Percentiles rank a stretch among this genome's conserved stretches.
phyloP scores from a whole-genome alignment of 2,329 filamentous ascomycete species.

The Paracorniculantispora psalliotae region DNA sequence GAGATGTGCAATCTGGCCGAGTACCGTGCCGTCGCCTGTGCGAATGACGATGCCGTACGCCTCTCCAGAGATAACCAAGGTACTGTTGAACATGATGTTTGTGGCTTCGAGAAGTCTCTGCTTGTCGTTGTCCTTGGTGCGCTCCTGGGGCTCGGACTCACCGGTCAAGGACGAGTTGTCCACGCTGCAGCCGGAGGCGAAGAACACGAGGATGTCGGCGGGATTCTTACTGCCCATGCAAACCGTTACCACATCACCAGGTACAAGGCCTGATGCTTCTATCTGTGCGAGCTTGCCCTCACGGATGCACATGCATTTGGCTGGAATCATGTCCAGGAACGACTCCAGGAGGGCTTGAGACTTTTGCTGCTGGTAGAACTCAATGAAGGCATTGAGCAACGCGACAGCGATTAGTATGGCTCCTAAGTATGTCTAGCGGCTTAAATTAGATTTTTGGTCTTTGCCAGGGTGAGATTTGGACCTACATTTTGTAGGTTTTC shows the following conservation, averaged over 20 bases:
- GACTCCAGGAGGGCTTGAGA: neutral
- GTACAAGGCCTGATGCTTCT: neutral
- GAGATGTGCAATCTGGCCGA: neutral
- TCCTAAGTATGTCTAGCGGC: neutral
- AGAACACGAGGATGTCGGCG: neutral
- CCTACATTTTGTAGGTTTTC: neutral
- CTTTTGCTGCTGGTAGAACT: neutral
- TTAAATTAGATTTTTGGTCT: neutral
- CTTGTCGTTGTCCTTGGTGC: neutral
- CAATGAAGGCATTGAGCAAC: neutral
- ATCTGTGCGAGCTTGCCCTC: neutral
- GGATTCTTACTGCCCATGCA: neutral
- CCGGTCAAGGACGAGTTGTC: neutral
- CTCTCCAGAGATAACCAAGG: neutral
- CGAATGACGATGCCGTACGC: neutral
- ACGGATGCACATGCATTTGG: neutral
- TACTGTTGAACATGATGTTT: slow-evolving; percentile 1
- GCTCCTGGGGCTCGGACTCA: neutral
- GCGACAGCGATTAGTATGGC: neutral
- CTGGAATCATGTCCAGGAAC: neutral
- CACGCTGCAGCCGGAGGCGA: neutral
- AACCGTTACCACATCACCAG: neutral
- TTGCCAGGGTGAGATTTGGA: neutral
- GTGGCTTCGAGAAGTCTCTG: neutral
- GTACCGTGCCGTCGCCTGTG: neutral